Percentiles rank a stretch among this genome's conserved stretches.
These are phyloP conservation scores for Claviceps capensis DNA, from an alignment of 2,329 filamentous ascomycete genomes.

Conservation along the genomic window DNA sequence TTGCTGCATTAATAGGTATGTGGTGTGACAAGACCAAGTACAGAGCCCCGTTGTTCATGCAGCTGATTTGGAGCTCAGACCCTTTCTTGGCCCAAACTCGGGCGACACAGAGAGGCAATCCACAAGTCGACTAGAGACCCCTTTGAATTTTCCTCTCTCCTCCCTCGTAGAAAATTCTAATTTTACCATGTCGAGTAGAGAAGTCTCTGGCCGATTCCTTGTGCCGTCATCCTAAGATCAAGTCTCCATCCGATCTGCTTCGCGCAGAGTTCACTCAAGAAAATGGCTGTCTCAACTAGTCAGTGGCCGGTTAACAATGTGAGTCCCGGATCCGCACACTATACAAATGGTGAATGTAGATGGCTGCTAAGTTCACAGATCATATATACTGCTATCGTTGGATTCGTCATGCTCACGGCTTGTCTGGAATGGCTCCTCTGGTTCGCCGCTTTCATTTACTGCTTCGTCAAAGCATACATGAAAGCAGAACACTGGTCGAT, in stretches of 20 bases:
- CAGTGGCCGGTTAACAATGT: constrained; percentile 38
- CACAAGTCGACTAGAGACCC: not conserved
- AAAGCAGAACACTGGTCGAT: constrained; percentile 87
- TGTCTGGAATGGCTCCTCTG: constrained; percentile 89
- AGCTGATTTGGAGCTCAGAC: not conserved
- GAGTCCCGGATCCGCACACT: constrained; percentile 8
- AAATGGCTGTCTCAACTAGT: constrained; percentile 24
- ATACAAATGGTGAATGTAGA: not conserved
- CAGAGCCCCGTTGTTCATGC: not conserved
- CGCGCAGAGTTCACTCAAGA: not conserved
- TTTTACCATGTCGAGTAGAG: not conserved
- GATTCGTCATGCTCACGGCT: constrained; percentile 69
- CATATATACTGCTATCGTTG: constrained; percentile 69
- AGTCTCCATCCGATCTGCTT: not conserved
- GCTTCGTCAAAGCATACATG: constrained; percentile 70
- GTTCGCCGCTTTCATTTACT: constrained; percentile 89
- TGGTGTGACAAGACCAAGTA: not conserved
- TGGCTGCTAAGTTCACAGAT: constrained; percentile 41
- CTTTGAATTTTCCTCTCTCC: not conserved
- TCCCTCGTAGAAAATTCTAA: not conserved
- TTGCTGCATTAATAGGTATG: too few species aligned
- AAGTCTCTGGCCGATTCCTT: not conserved
- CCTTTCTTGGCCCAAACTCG: not conserved
- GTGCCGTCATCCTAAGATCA: not conserved
- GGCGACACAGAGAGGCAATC: not conserved